phyloP scores from a whole-genome alignment of 192 early-diverging fungal genomes.

The Spinellus fusiger region DNA sequence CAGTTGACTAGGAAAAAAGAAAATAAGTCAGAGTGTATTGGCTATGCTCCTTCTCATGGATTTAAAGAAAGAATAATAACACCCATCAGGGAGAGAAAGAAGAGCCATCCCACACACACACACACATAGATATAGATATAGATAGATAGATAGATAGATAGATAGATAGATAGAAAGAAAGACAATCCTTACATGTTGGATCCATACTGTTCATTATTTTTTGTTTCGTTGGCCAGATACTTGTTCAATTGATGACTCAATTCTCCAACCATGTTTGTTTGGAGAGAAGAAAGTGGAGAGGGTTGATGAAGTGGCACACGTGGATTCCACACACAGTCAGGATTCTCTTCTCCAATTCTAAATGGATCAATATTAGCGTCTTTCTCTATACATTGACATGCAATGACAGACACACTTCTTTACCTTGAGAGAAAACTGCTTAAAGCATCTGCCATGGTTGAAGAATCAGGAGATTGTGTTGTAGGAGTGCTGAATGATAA shows the following conservation, averaged over 20 bases:
- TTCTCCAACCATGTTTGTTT: conserved; percentile 12
- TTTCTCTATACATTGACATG: background rate
- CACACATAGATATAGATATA: too few relatives aligned
- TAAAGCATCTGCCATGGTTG: background rate
- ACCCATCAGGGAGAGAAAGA: too few relatives aligned
- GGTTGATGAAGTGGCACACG: conserved; percentile 36
- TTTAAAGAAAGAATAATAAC: too few relatives aligned
- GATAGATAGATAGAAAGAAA: conserved; percentile 1
- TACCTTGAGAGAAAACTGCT: background rate
- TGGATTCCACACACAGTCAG: conserved; percentile 52
- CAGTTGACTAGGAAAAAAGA: conserved; percentile 9
- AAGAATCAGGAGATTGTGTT: background rate
- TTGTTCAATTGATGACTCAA: conserved; percentile 39
- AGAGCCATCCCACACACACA: too few relatives aligned
- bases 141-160: too few relatives aligned
- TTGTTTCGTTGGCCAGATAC: conserved; percentile 42
- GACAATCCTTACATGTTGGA: conserved; percentile 18
- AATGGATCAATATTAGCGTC: background rate
- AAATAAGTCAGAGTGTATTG: too few relatives aligned
- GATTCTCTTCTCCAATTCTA: conserved; percentile 50
- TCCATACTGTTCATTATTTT: conserved; percentile 11
- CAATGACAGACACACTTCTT: background rate
- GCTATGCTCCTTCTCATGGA: too few relatives aligned
- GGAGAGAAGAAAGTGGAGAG: conserved; percentile 9
- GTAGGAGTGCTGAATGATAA: too few relatives aligned